Evolutionary conservation across 768 basidiomycete genomes (phyloP).

Genomic region (Coprinellus micaceus): DNA sequence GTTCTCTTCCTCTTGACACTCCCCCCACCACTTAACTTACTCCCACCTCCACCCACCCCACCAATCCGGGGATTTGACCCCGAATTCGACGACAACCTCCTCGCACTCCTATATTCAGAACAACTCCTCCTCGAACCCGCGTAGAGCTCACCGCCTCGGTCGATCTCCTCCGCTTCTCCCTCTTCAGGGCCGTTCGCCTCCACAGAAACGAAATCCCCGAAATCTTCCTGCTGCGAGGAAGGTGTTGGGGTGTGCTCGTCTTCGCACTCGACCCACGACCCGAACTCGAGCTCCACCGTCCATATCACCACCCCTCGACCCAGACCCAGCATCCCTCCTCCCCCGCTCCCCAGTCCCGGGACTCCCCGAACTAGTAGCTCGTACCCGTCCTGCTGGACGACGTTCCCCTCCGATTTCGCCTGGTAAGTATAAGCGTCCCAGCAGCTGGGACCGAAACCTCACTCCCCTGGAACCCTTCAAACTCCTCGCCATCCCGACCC

Average conservation of each 20-base stretch:
- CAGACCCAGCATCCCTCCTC: not conserved
- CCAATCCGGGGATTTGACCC: too few relatives aligned
- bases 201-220: not conserved
- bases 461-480: constrained; percentile 69
- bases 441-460: constrained; percentile 16
- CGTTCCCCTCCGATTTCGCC: constrained; percentile 16
- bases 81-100: too few relatives aligned
- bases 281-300: not conserved
- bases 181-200: not conserved
- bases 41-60: too few relatives aligned
- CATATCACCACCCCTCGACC: not conserved
- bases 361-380: too few relatives aligned
- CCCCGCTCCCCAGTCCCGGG: constrained; percentile 8
- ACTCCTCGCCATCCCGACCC: constrained; percentile 36
- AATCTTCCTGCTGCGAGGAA: not conserved
- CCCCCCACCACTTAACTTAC: not conserved
- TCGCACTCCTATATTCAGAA: too few relatives aligned
- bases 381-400: not conserved
- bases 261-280: too few relatives aligned
- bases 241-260: not conserved
- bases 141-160: not conserved
- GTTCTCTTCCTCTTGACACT: too few relatives aligned
- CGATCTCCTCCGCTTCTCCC: not conserved
- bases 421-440: not conserved
- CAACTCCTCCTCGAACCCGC: not conserved